Percentiles rank a stretch among this genome's conserved stretches.
Conservation (phyloP, 768 basidiomycete species). For the Termitomyces sp. region DNA sequence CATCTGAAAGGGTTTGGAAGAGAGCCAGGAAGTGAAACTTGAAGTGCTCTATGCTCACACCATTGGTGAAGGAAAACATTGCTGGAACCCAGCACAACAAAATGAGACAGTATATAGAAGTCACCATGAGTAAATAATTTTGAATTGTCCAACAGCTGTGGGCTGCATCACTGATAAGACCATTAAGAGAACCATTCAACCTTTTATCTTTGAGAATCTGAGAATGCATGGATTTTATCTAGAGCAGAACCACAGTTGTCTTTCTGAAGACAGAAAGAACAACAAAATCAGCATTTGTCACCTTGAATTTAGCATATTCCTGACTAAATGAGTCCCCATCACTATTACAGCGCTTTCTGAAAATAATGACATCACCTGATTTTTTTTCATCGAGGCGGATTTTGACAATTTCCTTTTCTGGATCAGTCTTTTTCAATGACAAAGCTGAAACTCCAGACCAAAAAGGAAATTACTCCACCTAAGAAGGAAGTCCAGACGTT, state of each 20-base stretch:
- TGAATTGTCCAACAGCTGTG: slow-evolving; percentile 30
- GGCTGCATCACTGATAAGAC: slow-evolving; percentile 31
- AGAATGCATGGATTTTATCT: slow-evolving; percentile 25
- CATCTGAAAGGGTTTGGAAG: slow-evolving; percentile 23
- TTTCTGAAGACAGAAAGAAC: slow-evolving; percentile 12
- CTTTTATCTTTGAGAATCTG: slow-evolving; percentile 20
- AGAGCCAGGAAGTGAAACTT: slow-evolving; percentile 26
- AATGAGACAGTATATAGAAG: slow-evolving; percentile 23
- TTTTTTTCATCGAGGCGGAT: too few species aligned
- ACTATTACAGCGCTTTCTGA: too few species aligned
- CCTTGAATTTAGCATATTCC: slow-evolving; percentile 8
- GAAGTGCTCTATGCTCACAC: slow-evolving; percentile 27
- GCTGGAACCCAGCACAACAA: slow-evolving; percentile 30
- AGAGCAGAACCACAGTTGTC: slow-evolving; percentile 23
- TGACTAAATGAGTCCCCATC: slow-evolving; percentile 14
- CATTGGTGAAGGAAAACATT: slow-evolving; percentile 30
- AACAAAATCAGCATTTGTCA: slow-evolving; percentile 18
- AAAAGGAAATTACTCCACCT: too few species aligned
- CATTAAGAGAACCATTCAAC: slow-evolving; percentile 23
- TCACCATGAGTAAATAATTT: slow-evolving; percentile 27
- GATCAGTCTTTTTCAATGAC: too few species aligned
- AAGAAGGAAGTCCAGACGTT: too few species aligned
- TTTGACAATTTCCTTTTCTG: too few species aligned
- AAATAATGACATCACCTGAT: too few species aligned
- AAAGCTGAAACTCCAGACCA: too few species aligned